phyloP scores from a whole-genome alignment of 2,329 filamentous ascomycete genomes.

The Trichoderma endophyticum region DNA sequence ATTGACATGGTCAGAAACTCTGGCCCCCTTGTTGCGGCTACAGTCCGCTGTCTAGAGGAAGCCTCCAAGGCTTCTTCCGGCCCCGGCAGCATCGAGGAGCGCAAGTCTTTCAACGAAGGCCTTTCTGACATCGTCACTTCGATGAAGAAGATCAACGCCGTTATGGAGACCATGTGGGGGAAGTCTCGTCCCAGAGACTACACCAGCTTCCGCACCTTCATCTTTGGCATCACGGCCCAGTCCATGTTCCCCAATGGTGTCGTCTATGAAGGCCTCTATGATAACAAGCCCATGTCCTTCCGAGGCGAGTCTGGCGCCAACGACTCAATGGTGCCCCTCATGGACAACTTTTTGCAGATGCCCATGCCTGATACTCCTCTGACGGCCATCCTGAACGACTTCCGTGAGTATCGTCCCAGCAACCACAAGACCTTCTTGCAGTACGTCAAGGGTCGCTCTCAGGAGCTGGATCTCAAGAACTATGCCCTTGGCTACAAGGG shows the following conservation, averaged over 20 bases:
- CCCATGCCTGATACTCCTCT: constrained; percentile 86
- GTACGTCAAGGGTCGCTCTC: constrained; percentile 57
- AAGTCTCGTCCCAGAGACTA: constrained; percentile 82
- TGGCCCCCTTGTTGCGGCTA: constrained; percentile 70
- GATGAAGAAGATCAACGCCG: constrained; percentile 63
- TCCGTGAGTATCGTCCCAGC: constrained; percentile 82
- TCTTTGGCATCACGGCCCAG: constrained; percentile 91
- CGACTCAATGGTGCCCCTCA: constrained; percentile 87
- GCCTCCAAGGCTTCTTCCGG: constrained; percentile 30
- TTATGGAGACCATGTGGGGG: constrained; percentile 91
- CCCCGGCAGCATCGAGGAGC: constrained; percentile 34
- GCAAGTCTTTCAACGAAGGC: constrained; percentile 61
- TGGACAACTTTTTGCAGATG: constrained; percentile 83
- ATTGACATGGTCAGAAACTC: constrained; percentile 94
- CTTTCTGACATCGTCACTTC: constrained; percentile 60
- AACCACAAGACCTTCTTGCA: constrained; percentile 84
- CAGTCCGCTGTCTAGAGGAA: constrained; percentile 64
- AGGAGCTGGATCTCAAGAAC: constrained; percentile 51
- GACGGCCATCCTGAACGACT: constrained; percentile 83
- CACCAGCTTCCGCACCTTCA: constrained; percentile 90
- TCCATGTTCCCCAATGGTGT: constrained; percentile 93
- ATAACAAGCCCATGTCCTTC: constrained; percentile 70
- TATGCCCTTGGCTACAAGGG: constrained; percentile 49
- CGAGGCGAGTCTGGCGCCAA: constrained; percentile 92
- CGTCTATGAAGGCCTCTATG: constrained; percentile 78